Percentiles rank a stretch among this genome's conserved stretches.
phyloP scores from a whole-genome alignment of 164 flowering plant species.

The Stephania yunnanensis region DNA sequence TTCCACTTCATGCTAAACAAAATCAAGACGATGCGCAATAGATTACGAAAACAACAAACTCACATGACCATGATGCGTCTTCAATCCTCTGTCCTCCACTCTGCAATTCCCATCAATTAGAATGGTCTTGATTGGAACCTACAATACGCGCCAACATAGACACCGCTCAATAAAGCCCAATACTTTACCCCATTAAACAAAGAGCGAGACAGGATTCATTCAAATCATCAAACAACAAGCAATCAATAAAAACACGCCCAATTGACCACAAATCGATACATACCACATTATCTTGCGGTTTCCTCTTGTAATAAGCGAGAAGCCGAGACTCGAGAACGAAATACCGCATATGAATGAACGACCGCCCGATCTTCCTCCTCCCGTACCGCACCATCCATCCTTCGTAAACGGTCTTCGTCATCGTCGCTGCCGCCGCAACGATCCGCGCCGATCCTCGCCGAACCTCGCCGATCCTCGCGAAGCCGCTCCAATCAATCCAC shows the following conservation, averaged over 20 bases:
- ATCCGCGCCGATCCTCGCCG: slow-evolving; percentile 4
- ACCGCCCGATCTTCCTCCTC: slow-evolving; percentile 93
- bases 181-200: neutral
- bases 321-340: slow-evolving; percentile 88
- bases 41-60: slow-evolving; percentile 23
- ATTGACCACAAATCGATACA: neutral
- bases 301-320: slow-evolving; percentile 92
- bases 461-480: slow-evolving; percentile 6
- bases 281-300: slow-evolving; percentile 95
- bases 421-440: slow-evolving; percentile 14
- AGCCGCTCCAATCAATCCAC: neutral
- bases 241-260: neutral
- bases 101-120: slow-evolving; percentile 92
- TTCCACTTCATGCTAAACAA: neutral
- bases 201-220: no score
- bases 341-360: slow-evolving; percentile 92
- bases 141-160: slow-evolving; percentile 7
- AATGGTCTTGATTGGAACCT: slow-evolving; percentile 96
- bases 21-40: neutral
- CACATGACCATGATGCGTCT: slow-evolving; percentile 98
- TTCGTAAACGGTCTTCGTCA: slow-evolving; percentile 84
- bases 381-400: slow-evolving; percentile 99
- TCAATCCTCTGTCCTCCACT: slow-evolving; percentile 97
- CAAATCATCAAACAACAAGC: neutral
- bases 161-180: neutral